Base-by-base conservation (phyloP, 352 stramenopile species). In the Phytophthora fragariae region DNA sequence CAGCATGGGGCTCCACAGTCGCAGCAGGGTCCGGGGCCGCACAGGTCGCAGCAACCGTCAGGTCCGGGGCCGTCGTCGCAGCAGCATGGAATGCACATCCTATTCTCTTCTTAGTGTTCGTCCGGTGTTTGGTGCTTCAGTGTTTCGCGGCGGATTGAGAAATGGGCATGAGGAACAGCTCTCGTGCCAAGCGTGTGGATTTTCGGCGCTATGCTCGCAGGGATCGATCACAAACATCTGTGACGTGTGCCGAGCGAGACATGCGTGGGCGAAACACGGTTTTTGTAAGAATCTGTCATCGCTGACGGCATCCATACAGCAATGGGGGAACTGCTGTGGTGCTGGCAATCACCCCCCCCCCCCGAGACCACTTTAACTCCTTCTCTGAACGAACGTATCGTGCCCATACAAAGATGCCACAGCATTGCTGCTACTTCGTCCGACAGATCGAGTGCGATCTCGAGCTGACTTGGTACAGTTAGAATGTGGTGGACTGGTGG, bases 71-170 rank as follows among this genome's bases (percentile, higher is more conserved):
- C 68, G 15, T 75, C 68, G 39, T 75, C 68, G 29, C 68, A 71
- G 52, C 62, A 75, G 41, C 68, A 75, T 14, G 68, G 68, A 35
- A 75, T 75, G 55, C 68, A 75, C 68, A 75, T 75, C 24, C 24
- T 27, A 27, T 27, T 2, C 24, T 27, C 24, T 27, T 27, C 24
- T 27, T 27, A 27, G 24, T 27, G 24, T 47, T 47, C 46, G 44
- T 61, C 35, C 31, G 47, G 39, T 55, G 21, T 57, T 59, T 62
- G 61, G 50, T 37, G 17, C 41, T 60, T 41, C 17, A 24, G 65
- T 63, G 52, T 33, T 58, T 41, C 31, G 49, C 14, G 29, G 56
- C 10, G 24, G 35, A 67, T 75, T 75, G 62, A 63, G 29, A 56
- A 75, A 75, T 75, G 68, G 39, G n/a, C 39, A 60, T 29, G 12